phyloP scores from a whole-genome alignment of 352 stramenopile genomes.

The Plasmopara viticola region DNA sequence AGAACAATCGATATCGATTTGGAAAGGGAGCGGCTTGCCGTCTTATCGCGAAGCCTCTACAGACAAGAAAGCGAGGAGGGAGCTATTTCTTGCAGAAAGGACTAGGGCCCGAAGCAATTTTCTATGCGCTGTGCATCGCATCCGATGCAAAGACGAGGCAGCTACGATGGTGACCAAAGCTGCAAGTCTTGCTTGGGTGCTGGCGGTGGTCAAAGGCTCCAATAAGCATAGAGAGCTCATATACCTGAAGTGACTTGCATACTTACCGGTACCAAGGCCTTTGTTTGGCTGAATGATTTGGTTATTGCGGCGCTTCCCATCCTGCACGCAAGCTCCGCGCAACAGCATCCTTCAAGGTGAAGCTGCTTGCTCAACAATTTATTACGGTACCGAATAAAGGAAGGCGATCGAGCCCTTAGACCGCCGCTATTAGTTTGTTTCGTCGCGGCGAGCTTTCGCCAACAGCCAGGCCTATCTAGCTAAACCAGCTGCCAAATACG shows the following conservation, averaged over 20 bases:
- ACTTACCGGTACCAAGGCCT: neutral
- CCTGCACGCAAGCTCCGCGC: constrained; percentile 20
- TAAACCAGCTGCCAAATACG: constrained; percentile 20
- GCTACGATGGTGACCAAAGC: constrained; percentile 14
- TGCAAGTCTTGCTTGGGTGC: constrained; percentile 5
- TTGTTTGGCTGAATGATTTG: constrained; percentile 3
- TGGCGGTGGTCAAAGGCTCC: constrained; percentile 4
- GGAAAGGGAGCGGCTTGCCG: constrained; percentile 6
- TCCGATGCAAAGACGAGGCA: constrained; percentile 12
- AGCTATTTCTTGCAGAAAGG: constrained; percentile 15
- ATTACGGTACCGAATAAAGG: neutral
- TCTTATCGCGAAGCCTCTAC: constrained; percentile 35
- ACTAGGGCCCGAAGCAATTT: constrained; percentile 13
- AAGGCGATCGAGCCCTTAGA: neutral
- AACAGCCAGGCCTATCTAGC: constrained; percentile 3
- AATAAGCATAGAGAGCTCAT: neutral
- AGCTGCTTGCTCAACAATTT: neutral
- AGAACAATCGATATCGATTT: constrained; percentile 1
- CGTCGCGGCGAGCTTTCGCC: constrained; percentile 4
- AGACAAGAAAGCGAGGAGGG: constrained; percentile 25
- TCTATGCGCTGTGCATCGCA: constrained; percentile 2
- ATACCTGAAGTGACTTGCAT: neutral
- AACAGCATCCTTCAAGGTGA: constrained; percentile 16
- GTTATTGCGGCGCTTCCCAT: constrained; percentile 15
- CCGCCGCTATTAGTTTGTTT: neutral